Base-by-base conservation (phyloP, 345 rosid genomes). In the Passiflora organensis region DNA sequence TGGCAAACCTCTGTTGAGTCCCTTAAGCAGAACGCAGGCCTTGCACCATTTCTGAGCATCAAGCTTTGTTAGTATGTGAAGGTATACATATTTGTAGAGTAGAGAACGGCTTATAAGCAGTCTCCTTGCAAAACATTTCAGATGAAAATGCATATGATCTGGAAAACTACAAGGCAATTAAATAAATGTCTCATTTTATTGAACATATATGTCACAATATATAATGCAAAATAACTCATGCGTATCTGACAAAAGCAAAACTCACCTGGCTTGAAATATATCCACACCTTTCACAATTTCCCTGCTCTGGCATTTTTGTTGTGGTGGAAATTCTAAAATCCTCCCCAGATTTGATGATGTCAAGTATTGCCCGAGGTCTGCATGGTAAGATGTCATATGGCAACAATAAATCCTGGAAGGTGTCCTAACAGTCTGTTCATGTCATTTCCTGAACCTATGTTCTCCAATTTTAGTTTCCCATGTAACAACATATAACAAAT, bases 281-380 rank as follows among this genome's bases (percentile, higher is more conserved):
- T 12, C 99, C 96, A 47, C 99, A 86, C 24, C 87, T 75, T 77
- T 86, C 91, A 56, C 99, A 93, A 1, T 77, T 86, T 34, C 96
- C 98, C 76, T 88, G 95, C 78, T 91, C 96, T 19, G 95, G 96
- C 98, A 88, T 88, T 71, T 86, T 91, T 6, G 94, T 86, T 0
- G 76, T 59, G 23, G 89, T 82, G 3, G 95, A 69, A 41, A 91
- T 88, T 75, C 96, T 84, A 53, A 91, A 88, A 63, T 84, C 68
- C 66, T 91, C 98, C 36, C 98, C 96, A 0, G 93, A 89, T 65
- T 78, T 82, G 59, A 88, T 88, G 58, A 84, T 87, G 72, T 88
- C 96, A 17, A 88, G 74, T 58, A 88, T 91, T 41, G 96, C 96
- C 66, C 88, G 77, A 42, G 98, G 98, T 63, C 96, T 91, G 82